Evolutionary conservation across 176 grass and related monocot species (phyloP), one percentile per base, ranked within the genome.

Genomic region (Cocos nucifera): DNA sequence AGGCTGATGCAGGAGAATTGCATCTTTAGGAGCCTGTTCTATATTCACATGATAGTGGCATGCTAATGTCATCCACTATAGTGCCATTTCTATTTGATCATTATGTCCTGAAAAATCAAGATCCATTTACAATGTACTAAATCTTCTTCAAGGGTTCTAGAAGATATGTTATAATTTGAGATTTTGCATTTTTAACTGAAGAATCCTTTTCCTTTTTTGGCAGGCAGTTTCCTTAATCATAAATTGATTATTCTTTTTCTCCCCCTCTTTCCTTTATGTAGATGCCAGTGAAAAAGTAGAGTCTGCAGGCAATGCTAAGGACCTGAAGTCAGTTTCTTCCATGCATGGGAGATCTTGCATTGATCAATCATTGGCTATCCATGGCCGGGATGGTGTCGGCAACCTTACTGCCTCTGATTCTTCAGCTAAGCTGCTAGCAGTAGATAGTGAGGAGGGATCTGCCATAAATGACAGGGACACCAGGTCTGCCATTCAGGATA

Each of bases 261-360:
- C 18, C 8, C 19, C 19, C 54, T 9, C 8, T 56, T 20, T 56
- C 29, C 18, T 61, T 17, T 32, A 30, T 61, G 15, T 61, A 61
- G 58, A 61, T 61, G 17, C 58, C 18, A 61, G 58, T n/a, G 8
- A 27, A 61, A 61, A 32, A 17, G n/a, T 61, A 61, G 58, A 61
- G 58, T 39, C 22, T 61, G 58, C 23, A 35, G 24, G 28, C 30
- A 24, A 18, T 39, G 17, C 16, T 61, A 7, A 61, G 58, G 25
- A 35, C 26, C 27, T 61, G 58, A 61, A 61, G 58, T 17, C 17
- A 39, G 30, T 18, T 19, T 17, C 25, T 24, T 61, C 58, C 58
- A 19, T 17, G n/a, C 16, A 32, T 61, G 17, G 39, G 28, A 61
- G 58, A 61, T 61, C 24, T 61, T 8, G 17, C 58, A 19, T 27